Base-by-base conservation (phyloP, 176 grass and related monocot species). In the Lolium multiflorum region DNA sequence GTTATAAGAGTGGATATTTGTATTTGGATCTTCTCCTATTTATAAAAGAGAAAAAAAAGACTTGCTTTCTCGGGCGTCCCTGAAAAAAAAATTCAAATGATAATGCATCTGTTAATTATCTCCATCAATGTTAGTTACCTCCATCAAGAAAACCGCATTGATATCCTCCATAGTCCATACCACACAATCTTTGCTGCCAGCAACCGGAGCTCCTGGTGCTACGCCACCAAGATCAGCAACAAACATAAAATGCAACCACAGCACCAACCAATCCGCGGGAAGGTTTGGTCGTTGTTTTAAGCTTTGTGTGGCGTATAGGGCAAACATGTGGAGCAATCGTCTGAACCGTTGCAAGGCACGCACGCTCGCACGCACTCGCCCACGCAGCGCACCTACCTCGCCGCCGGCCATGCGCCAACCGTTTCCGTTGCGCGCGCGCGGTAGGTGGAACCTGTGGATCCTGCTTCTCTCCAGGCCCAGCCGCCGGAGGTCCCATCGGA, bases 401-500 rank as follows among this genome's bases (percentile, higher is more conserved):
- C 31, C 31, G 31, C 31, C 31, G 31, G 31, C 31, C 31, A 35
- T 35, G 31, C 31, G 31, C 31, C 31, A 35, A 35, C 31, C 31
- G 31, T 35, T 35, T 35, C 2, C 31, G 31, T 35, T 35, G 31
- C 2, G 31, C 31, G 31, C 31, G 31, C 3, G 31, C 9, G 89
- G 82, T 87, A 83, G 89, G 84, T 87, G 49, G 58, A 82, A 87
- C 58, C 6, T 48, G 84, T 83, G 89, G 89, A 41, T 59, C 56
- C 47, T 31, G 31, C 71, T 65, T 85, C 81, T 63, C 18, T 7
- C 87, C 62, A 25, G 9, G 22, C 48, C 70, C n/a, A n/a, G n/a
- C 31, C 31, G 31, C 31, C 31, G 2, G 31, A 35, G 31, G 31
- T 35, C 15, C 67, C 54, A 73, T 22, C 22, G 13, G 52, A 31